These are phyloP conservation scores for Heracleum sosnowskyi DNA, from an alignment of 129 eudicot genomes.

Conservation along the genomic window DNA sequence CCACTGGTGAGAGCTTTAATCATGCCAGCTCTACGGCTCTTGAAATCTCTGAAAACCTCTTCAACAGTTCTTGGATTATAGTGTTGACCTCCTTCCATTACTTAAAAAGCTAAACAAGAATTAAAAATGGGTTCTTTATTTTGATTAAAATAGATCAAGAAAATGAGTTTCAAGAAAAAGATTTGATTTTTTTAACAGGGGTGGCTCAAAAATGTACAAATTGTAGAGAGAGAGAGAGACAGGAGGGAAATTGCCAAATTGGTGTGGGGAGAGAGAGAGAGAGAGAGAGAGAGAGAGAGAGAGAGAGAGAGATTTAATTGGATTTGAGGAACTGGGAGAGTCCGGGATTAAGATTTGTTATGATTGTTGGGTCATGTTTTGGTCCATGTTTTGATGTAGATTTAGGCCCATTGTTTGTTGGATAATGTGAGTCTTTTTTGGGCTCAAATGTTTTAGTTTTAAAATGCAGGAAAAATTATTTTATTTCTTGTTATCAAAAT, in stretches of 20 bases:
- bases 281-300: conserved; percentile 1
- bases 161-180: neutral
- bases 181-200: neutral
- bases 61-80: conserved; percentile 17
- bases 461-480: too few species aligned
- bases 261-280: neutral
- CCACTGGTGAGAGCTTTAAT: conserved; percentile 19
- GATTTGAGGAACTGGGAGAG: conserved; percentile 8
- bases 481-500: too few species aligned
- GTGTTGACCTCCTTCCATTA: conserved; percentile 16
- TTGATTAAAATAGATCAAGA: neutral
- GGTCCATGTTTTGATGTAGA: neutral
- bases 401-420: neutral
- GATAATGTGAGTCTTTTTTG: neutral
- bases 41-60: conserved; percentile 19
- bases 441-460: neutral
- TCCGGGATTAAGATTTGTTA: neutral
- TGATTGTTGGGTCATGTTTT: neutral
- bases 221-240: conserved; percentile 1
- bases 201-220: neutral
- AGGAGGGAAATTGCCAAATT: neutral
- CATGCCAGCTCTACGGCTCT: conserved; percentile 17
- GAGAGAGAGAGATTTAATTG: neutral
- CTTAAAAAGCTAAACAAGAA: neutral
- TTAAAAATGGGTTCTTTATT: too few species aligned